These are phyloP conservation scores for Ceratobasidium theobromae DNA, from an alignment of 1,284 basidiomycete genomes.

Conservation along the genomic window DNA sequence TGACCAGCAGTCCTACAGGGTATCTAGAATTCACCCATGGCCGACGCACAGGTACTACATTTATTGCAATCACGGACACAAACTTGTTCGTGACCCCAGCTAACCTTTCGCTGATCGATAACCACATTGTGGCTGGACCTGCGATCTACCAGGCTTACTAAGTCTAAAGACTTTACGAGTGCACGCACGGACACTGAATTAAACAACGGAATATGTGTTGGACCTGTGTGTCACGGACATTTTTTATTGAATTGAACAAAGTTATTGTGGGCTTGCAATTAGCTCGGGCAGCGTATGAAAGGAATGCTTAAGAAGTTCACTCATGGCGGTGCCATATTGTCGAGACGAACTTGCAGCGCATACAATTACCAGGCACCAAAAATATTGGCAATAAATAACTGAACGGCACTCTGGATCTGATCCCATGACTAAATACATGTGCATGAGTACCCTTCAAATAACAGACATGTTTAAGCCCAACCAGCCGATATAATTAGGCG, in stretches of 20 bases:
- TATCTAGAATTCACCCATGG: background rate
- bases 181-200: background rate
- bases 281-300: too few relatives aligned
- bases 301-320: too few relatives aligned
- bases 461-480: too few relatives aligned
- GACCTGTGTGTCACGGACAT: background rate
- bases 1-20: background rate
- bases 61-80: slow-evolving; percentile 56
- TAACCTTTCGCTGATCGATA: slow-evolving; percentile 57
- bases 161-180: background rate
- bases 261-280: too few relatives aligned
- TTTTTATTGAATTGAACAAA: background rate
- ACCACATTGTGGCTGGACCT: slow-evolving; percentile 60
- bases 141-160: slow-evolving; percentile 50
- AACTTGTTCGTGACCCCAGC: slow-evolving; percentile 60
- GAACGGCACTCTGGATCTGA: too few relatives aligned
- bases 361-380: too few relatives aligned
- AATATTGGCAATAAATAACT: too few relatives aligned
- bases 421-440: too few relatives aligned
- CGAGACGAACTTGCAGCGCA: too few relatives aligned
- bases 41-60: slow-evolving; percentile 50
- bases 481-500: too few relatives aligned
- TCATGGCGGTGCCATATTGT: too few relatives aligned
- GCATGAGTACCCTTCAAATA: too few relatives aligned
- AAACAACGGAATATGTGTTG: background rate